Evolutionary conservation across 2,329 filamentous ascomycete genomes (phyloP).

Genomic region (Westerdykella ornata): DNA sequence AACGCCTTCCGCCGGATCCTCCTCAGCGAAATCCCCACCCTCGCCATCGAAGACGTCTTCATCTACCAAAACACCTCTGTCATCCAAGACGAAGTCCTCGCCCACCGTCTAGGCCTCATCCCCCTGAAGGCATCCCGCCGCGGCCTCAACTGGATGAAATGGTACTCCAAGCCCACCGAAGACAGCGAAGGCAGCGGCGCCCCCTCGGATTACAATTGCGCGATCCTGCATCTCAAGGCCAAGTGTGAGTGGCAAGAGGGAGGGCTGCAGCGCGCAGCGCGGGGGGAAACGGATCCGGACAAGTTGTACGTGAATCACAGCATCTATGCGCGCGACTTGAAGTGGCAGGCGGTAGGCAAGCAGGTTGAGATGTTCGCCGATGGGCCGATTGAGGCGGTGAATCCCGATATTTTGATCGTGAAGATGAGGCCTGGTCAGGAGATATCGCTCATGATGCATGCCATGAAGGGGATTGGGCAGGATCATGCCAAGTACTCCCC

Average conservation of each 20-base stretch:
- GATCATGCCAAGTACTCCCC: conserved; percentile 98
- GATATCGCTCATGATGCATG: conserved; percentile 82
- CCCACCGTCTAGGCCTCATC: conserved; percentile 81
- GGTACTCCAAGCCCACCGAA: conserved; percentile 64
- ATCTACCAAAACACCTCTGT: conserved; percentile 96
- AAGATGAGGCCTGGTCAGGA: conserved; percentile 88
- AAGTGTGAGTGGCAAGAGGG: conserved; percentile 73
- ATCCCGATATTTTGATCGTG: conserved; percentile 89
- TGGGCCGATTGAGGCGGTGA: conserved; percentile 64
- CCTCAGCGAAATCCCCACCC: conserved; percentile 85
- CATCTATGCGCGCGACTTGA: conserved; percentile 51
- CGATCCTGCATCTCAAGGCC: conserved; percentile 68
- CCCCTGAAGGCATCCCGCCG: conserved; percentile 75
- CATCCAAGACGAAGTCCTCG: conserved; percentile 94
- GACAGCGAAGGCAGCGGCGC: conserved; percentile 36
- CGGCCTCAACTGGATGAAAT: conserved; percentile 74
- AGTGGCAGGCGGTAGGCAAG: conserved; percentile 67
- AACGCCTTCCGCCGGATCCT: conserved; percentile 97
- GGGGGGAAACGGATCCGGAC: conserved; percentile 69
- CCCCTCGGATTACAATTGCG: conserved; percentile 73
- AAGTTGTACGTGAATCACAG: conserved; percentile 83
- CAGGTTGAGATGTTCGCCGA: conserved; percentile 28
- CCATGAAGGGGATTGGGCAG: conserved; percentile 85
- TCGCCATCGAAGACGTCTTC: conserved; percentile 91
- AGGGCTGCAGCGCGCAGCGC: conserved; percentile 50